phyloP scores from a whole-genome alignment of 345 rosid genomes.

The Linum lewisii region DNA sequence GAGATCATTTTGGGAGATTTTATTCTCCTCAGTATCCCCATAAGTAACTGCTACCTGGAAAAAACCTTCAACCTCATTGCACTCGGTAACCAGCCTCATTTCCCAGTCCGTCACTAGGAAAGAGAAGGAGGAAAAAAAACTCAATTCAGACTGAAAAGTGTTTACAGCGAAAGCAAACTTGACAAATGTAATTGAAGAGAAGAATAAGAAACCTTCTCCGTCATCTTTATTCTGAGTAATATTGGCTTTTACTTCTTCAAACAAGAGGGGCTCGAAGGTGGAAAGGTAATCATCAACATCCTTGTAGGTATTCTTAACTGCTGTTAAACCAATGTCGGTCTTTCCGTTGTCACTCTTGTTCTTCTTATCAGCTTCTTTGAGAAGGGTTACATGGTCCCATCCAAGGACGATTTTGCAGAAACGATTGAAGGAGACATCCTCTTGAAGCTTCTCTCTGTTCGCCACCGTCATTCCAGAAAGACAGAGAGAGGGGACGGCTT shows the following conservation, averaged over 20 bases:
- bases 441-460: slow-evolving; percentile 47
- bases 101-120: slow-evolving; percentile 47
- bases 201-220: slow-evolving; percentile 50
- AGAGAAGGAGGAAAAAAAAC: neutral
- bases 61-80: slow-evolving; percentile 69
- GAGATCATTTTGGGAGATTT: slow-evolving; percentile 67
- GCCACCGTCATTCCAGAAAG: slow-evolving; percentile 28
- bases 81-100: slow-evolving; percentile 61
- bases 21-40: slow-evolving; percentile 40
- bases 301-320: slow-evolving; percentile 55
- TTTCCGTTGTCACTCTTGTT: slow-evolving; percentile 12
- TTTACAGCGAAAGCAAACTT: neutral
- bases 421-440: slow-evolving; percentile 48
- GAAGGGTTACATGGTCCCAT: slow-evolving; percentile 72
- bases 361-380: slow-evolving; percentile 31
- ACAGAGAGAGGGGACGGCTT: neutral
- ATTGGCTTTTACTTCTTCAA: slow-evolving; percentile 92
- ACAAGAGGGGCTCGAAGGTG: slow-evolving; percentile 77
- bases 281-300: slow-evolving; percentile 69
- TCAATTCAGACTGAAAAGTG: neutral
- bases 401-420: slow-evolving; percentile 62
- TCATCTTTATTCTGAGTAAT: slow-evolving; percentile 62
- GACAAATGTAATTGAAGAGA: neutral
- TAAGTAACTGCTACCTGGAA: slow-evolving; percentile 49
- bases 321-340: slow-evolving; percentile 23